Evolutionary conservation across 345 rosid genomes (phyloP), one percentile per base, ranked within the genome.

Genomic region (Viola odorata): DNA sequence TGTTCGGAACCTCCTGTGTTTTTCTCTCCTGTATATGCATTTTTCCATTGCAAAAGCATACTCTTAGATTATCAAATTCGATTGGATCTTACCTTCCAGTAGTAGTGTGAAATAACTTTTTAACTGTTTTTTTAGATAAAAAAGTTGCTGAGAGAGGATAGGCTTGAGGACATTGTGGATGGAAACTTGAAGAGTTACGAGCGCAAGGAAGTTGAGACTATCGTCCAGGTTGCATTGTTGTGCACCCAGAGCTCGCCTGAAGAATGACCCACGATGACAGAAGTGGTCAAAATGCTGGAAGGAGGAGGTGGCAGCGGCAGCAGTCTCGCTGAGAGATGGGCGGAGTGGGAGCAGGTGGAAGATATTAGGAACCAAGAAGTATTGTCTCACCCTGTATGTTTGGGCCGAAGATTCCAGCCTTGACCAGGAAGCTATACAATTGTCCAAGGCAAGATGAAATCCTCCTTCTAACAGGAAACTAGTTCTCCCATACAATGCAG

Each of bases 241-340:
- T 89, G 96, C 74, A 76, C 90, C 1, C 94, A 89, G 60, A 81
- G 87, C 77, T 67, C 79, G n/a, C 96, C 90, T 0, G 94, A 89
- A 69, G 83, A 71, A 63, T 84, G 98, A 0, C 96, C 94, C 12
- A 72, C 69, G 13, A 89, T 92, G 96, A 60, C 81, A 4, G 83
- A 80, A 61, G 96, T 87, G 37, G 96, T 92, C 3, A 77, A 84
- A 60, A 79, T 92, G 98, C 80, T 89, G 62, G 78, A 70, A 69
- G 96, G 91, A 61, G 78, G 60, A 23, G 86, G 81, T 23, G 32
- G 32, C 32, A 2, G 32, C 2, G 32, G 32, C 32, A 23, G 32
- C 32, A 23, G 32, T 10, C 66, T 89, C 45, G 80, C 82, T 8
- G 89, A 80, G 81, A 87, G 83, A 70, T 92, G 96, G 94, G 82